A percentile compares a stretch with the other conserved stretches of the same genome.
Conservation (phyloP, 2,329 filamentous ascomycete species). For the Venturia carpophila region DNA sequence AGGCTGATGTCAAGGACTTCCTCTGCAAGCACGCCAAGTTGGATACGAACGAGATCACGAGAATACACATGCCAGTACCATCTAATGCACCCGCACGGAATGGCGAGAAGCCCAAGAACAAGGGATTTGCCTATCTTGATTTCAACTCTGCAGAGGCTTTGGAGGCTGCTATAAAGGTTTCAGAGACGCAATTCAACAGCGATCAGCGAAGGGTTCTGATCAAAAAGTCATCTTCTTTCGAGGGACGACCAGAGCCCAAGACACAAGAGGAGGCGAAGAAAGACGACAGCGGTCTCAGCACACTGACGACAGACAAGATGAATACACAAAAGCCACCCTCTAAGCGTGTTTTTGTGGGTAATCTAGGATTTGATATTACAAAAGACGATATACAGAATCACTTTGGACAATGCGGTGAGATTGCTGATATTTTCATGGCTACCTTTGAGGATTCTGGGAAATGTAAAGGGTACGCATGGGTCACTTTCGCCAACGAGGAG, state of each 20-base stretch:
- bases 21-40: slow-evolving; percentile 59
- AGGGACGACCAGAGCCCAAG: slow-evolving; percentile 63
- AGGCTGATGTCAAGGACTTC: slow-evolving; percentile 68
- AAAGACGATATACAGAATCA: slow-evolving; percentile 74
- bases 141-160: slow-evolving; percentile 63
- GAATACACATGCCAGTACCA: slow-evolving; percentile 68
- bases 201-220: slow-evolving; percentile 67
- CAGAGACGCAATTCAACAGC: slow-evolving; percentile 70
- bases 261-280: slow-evolving; percentile 22
- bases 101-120: slow-evolving; percentile 59
- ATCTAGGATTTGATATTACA: slow-evolving; percentile 44
- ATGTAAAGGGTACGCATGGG: slow-evolving; percentile 96
- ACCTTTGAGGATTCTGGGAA: slow-evolving; percentile 96
- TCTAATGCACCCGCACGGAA: slow-evolving; percentile 33
- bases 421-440: slow-evolving; percentile 78
- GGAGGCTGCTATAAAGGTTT: slow-evolving; percentile 71
- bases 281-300: slow-evolving; percentile 1
- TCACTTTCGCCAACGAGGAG: slow-evolving; percentile 75
- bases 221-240: slow-evolving; percentile 84
- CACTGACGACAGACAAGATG: slow-evolving; percentile 30
- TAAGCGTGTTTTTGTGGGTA: slow-evolving; percentile 75
- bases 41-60: slow-evolving; percentile 62
- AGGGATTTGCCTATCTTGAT: slow-evolving; percentile 94
- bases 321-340: slow-evolving; percentile 52
- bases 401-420: slow-evolving; percentile 75